Conservation (phyloP, 2,329 filamentous ascomycete genomes). For the Beauveria asiatica region DNA sequence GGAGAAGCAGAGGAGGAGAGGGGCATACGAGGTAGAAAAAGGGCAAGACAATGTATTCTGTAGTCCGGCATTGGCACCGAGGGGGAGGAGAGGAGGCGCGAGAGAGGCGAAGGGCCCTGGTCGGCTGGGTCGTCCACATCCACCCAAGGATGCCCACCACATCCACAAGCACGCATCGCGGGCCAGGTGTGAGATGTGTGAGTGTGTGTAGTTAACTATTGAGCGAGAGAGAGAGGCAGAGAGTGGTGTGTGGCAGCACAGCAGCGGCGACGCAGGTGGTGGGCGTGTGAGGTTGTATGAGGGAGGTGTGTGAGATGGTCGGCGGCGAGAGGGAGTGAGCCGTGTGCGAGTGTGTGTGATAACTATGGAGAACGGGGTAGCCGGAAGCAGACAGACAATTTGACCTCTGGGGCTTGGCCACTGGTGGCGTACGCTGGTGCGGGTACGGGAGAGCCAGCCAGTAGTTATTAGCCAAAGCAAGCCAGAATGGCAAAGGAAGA, state of each 20-base stretch:
- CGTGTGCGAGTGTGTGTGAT: background rate
- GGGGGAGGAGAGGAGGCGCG: constrained; percentile 8
- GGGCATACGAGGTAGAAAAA: constrained; percentile 13
- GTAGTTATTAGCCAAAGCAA: background rate
- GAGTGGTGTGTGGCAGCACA: background rate
- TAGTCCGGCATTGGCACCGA: constrained; percentile 13
- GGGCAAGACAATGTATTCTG: constrained; percentile 14
- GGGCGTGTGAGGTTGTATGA: too few relatives aligned
- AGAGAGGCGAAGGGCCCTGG: constrained; percentile 10
- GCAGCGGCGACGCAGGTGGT: background rate
- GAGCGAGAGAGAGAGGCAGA: background rate
- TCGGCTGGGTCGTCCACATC: constrained; percentile 9
- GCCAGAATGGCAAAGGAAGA: background rate
- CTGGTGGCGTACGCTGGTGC: constrained; percentile 4
- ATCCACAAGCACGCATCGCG: constrained; percentile 8
- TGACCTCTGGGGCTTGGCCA: constrained; percentile 1
- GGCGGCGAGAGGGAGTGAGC: background rate
- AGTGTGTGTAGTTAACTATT: background rate
- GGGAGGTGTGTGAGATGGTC: background rate
- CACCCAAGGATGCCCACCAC: constrained; percentile 1
- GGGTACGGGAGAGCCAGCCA: background rate
- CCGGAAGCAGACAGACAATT: constrained; percentile 6
- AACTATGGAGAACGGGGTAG: constrained; percentile 4
- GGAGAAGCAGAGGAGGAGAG: constrained; percentile 7
- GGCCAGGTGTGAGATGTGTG: constrained; percentile 7